Conservation (phyloP, 2,329 filamentous ascomycete genomes). For the Didymella pinodella region DNA sequence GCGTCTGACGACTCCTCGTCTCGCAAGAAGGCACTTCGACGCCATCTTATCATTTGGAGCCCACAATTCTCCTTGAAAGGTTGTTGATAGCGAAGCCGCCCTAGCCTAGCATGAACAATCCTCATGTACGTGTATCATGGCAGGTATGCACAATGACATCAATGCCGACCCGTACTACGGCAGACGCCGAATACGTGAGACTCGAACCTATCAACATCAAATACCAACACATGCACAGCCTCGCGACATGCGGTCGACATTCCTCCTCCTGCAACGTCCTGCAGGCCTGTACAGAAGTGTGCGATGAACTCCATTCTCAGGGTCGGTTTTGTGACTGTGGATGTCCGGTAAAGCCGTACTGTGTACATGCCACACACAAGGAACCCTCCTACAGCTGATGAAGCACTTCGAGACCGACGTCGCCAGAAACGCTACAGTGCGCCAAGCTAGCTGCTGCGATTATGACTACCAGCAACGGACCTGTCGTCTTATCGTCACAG, state of each 20-base stretch:
- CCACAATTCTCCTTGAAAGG: not conserved
- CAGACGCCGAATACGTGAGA: not conserved
- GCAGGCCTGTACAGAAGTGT: not conserved
- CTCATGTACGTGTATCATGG: not conserved
- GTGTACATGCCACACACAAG: not conserved
- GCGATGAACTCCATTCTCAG: not conserved
- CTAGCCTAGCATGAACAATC: not conserved
- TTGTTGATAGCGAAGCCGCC: not conserved
- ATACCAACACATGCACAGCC: conserved; percentile 3
- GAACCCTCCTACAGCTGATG: not conserved
- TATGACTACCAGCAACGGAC: not conserved
- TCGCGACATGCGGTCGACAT: not conserved
- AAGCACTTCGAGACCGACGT: not conserved
- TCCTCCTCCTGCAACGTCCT: conserved; percentile 3
- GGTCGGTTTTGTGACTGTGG: not conserved
- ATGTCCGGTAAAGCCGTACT: not conserved
- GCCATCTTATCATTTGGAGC: not conserved
- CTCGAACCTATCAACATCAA: conserved; percentile 1
- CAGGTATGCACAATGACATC: not conserved
- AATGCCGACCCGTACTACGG: conserved; percentile 2
- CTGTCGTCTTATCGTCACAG: not conserved
- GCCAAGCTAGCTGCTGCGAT: not conserved
- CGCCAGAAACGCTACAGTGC: not conserved
- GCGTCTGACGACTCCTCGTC: not conserved
- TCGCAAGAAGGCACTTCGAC: not conserved